Evolutionary conservation across 2,329 filamentous ascomycete genomes (phyloP).

Genomic region (Trichoderma harzianum): DNA sequence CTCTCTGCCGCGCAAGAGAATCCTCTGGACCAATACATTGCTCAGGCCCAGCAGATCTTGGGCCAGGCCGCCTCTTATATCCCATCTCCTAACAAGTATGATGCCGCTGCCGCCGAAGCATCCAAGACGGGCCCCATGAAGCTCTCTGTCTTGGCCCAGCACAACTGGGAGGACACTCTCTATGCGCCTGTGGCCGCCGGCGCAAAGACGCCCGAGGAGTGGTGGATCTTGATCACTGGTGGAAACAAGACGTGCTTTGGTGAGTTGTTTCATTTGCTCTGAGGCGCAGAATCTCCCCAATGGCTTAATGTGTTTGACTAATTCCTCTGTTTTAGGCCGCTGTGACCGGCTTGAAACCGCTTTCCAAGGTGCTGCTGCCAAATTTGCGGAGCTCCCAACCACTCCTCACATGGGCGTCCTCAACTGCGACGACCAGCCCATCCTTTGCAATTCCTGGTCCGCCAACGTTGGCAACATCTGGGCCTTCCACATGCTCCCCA

Average conservation of each 20-base stretch:
- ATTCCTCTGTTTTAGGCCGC: constrained; percentile 47
- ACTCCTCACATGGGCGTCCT: constrained; percentile 66
- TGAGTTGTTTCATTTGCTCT: constrained; percentile 32
- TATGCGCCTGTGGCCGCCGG: constrained; percentile 58
- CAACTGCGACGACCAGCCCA: constrained; percentile 70
- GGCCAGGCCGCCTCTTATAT: constrained; percentile 55
- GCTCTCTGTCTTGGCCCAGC: constrained; percentile 56
- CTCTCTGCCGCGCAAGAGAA: constrained; percentile 52
- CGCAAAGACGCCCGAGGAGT: constrained; percentile 65
- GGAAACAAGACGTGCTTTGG: constrained; percentile 75
- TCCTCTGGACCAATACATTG: constrained; percentile 56
- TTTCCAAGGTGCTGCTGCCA: constrained; percentile 62
- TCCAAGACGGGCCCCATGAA: constrained; percentile 40
- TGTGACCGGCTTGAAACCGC: constrained; percentile 63
- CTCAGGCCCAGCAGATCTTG: constrained; percentile 61
- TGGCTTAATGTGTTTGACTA: constrained; percentile 12
- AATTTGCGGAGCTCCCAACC: constrained; percentile 59
- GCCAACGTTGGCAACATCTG: constrained; percentile 62
- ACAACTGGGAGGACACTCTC: constrained; percentile 69
- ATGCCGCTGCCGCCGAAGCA: constrained; percentile 41
- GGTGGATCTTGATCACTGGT: constrained; percentile 71
- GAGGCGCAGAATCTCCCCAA: neutral
- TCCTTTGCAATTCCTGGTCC: constrained; percentile 74
- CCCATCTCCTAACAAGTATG: constrained; percentile 44
- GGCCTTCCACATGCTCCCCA: constrained; percentile 64